Evolutionary conservation across 352 stramenopile genomes (phyloP), one percentile per base, ranked within the genome.

Genomic region (Globisporangium abappressorium): DNA sequence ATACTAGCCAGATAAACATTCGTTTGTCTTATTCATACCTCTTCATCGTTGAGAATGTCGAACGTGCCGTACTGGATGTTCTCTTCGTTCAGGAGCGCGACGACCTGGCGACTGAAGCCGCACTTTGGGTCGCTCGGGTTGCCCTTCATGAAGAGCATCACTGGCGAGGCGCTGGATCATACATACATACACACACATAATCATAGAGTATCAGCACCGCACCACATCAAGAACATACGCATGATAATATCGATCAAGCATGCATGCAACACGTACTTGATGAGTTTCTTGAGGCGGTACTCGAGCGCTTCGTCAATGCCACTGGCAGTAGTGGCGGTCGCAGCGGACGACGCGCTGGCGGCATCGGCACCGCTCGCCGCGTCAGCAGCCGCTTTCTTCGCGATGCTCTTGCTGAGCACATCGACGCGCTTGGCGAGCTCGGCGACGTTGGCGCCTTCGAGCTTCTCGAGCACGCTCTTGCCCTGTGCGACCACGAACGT

Each of bases 141-240:
- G 62, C 98, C 98, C 79, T 99, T 99, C 96, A 99, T 99, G 78
- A 99, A 99, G 24, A 99, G 79, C 95, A 99, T 98, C 57, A 99
- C 93, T 2, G 89, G 80, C 34, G 91, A 92, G 20, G 88, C 88
- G 57, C 76, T 90, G 53, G 36, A 14, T 43, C 54, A 41, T 22
- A 3, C 8, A 20, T 6, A 46, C 28, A 38, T 38, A 47, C 24
- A 47, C 20, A 56, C 5, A 62, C 28, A 46, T 2, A 28, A 20
- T 11, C 55, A 15, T 7, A 26, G 1, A 28, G 2, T 36, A 53
- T 30, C 18, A 51, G 11, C 33, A 66, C 26, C 8, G 24, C 24
- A 26, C 18, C 11, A 58, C 20, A 59, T 22, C 18, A n/a, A 46
- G 22, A 47, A 64, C 26, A 63, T 34, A 46, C 26, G 36, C 15